Evolutionary conservation across 2,329 filamentous ascomycete genomes (phyloP).

Genomic region (Xylariaceae sp.): DNA sequence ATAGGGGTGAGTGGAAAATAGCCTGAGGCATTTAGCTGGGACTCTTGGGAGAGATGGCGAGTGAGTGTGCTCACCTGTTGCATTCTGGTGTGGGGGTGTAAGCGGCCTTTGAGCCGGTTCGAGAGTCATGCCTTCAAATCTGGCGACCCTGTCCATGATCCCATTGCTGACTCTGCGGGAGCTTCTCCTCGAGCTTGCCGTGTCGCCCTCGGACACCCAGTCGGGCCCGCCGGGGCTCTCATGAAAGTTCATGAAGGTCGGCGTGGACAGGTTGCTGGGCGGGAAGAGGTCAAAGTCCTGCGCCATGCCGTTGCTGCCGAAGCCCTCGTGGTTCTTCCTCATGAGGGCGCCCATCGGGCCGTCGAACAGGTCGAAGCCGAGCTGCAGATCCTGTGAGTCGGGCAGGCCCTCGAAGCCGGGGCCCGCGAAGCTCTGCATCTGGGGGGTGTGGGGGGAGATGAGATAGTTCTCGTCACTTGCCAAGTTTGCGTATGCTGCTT

Average conservation of each 20-base stretch:
- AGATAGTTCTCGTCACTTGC: constrained; percentile 46
- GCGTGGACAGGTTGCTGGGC: constrained; percentile 39
- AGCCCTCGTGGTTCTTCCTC: constrained; percentile 39
- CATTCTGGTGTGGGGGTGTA: constrained; percentile 56
- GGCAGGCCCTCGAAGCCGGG: constrained; percentile 33
- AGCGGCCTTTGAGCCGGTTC: constrained; percentile 44
- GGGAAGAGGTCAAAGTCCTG: constrained; percentile 45
- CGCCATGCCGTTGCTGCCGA: constrained; percentile 32
- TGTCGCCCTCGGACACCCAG: constrained; percentile 46
- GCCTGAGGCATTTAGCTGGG: constrained; percentile 31
- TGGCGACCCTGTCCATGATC: constrained; percentile 51
- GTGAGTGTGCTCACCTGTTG: constrained; percentile 41
- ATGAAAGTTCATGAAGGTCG: constrained; percentile 42
- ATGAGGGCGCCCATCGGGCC: constrained; percentile 36
- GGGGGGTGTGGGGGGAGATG: constrained; percentile 49
- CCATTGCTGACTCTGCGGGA: constrained; percentile 51
- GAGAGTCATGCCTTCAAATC: constrained; percentile 47
- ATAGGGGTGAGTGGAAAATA: constrained; percentile 62
- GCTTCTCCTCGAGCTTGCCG: constrained; percentile 32
- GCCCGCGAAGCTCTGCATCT: constrained; percentile 44
- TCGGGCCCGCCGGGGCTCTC: constrained; percentile 36
- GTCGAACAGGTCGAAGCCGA: constrained; percentile 41
- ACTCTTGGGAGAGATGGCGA: not conserved
- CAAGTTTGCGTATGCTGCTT: constrained; percentile 27
- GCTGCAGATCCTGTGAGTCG: constrained; percentile 24